A percentile compares a stretch with the other conserved stretches of the same genome.
Conservation (phyloP, 257 asterid species). For the Solanum chaucha region DNA sequence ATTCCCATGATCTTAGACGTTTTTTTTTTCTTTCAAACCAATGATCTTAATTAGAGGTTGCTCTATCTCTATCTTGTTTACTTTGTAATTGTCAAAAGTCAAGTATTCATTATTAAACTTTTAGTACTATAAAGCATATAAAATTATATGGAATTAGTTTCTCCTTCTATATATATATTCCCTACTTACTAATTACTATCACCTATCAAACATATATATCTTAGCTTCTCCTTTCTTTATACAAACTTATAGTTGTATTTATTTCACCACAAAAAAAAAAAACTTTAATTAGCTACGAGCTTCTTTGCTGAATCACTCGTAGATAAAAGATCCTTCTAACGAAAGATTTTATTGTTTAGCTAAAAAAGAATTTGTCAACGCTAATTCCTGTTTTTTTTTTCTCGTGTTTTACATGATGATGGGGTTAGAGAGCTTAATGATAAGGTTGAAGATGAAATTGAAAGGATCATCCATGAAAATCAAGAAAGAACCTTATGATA, state of each 20-base stretch:
- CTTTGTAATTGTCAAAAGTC: neutral
- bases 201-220: neutral
- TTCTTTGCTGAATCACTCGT: neutral
- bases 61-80: neutral
- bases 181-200: neutral
- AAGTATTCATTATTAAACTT: neutral
- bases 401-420: conserved; percentile 1
- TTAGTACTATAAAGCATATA: neutral
- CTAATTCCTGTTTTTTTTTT: neutral
- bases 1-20: neutral
- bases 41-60: neutral
- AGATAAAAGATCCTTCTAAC: neutral
- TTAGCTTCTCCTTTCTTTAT: neutral
- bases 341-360: neutral
- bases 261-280: neutral
- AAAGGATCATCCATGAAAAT: conserved; percentile 9
- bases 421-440: conserved; percentile 37
- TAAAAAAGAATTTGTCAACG: neutral
- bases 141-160: neutral
- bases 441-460: conserved; percentile 41
- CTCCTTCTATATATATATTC: neutral
- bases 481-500: conserved; percentile 37
- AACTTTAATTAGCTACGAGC: neutral
- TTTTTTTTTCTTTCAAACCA: neutral
- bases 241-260: neutral